These are phyloP conservation scores for Monosporascus ibericus DNA, from an alignment of 2,329 filamentous ascomycete species.

Conservation along the genomic window DNA sequence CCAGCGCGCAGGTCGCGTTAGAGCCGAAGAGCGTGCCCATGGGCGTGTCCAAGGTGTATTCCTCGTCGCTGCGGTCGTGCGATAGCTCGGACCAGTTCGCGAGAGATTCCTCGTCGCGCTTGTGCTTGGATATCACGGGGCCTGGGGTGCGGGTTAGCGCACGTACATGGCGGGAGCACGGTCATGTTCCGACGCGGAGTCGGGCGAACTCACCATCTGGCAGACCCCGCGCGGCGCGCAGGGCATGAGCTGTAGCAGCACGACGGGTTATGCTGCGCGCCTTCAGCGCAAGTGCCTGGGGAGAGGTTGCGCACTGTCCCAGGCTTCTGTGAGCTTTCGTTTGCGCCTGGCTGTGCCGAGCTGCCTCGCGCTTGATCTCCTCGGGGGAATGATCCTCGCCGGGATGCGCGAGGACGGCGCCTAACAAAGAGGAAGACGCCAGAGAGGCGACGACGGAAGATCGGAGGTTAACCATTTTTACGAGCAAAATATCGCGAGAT, in stretches of 20 bases:
- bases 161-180: neutral
- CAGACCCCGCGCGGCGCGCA: constrained; percentile 30
- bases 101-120: constrained; percentile 21
- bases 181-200: neutral
- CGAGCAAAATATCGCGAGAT: too few species aligned
- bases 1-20: constrained; percentile 23
- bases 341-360: constrained; percentile 26
- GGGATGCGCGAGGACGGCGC: constrained; percentile 29
- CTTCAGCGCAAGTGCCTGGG: constrained; percentile 31
- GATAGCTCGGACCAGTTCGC: constrained; percentile 17
- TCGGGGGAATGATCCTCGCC: constrained; percentile 27
- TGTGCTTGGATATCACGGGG: constrained; percentile 20
- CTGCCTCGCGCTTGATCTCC: constrained; percentile 23
- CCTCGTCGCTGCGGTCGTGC: constrained; percentile 19
- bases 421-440: constrained; percentile 16
- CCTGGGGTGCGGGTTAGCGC: constrained; percentile 6
- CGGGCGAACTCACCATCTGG: constrained; percentile 12
- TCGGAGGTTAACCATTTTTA: constrained; percentile 21
- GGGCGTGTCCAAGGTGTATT: constrained; percentile 30
- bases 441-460: constrained; percentile 16
- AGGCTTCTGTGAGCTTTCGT: constrained; percentile 30
- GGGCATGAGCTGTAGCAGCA: constrained; percentile 26
- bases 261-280: constrained; percentile 31
- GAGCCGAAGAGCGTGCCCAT: constrained; percentile 25
- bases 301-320: constrained; percentile 27